Percentiles rank a stretch among this genome's conserved stretches.
Conservation (phyloP, 129 eudicot genomes). For the Smallanthus sonchifolius region DNA sequence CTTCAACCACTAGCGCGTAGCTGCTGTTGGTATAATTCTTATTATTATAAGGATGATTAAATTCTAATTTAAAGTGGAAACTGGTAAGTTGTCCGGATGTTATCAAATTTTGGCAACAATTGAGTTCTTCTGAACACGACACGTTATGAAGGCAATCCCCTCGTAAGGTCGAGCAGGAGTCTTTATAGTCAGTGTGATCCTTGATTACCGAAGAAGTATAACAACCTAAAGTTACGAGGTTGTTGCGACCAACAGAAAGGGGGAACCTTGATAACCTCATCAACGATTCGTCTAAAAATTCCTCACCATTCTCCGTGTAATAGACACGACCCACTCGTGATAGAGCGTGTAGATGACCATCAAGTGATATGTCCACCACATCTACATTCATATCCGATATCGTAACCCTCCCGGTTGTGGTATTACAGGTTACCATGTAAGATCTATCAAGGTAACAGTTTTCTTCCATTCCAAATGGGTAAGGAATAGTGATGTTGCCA, state of each 20-base stretch:
- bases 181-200: not conserved
- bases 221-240: slow-evolving; percentile 19
- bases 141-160: slow-evolving; percentile 13
- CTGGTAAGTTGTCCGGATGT: not conserved
- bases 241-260: not conserved
- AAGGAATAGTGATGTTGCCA: slow-evolving; percentile 9
- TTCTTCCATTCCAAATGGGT: slow-evolving; percentile 24
- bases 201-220: slow-evolving; percentile 14
- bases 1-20: slow-evolving; percentile 10
- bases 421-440: slow-evolving; percentile 9
- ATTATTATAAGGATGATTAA: not conserved
- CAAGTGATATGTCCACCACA: not conserved
- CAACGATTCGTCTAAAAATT: not conserved
- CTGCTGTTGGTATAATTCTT: not conserved
- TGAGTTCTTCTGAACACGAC: slow-evolving; percentile 8
- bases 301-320: not conserved
- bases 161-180: slow-evolving; percentile 3
- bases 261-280: slow-evolving; percentile 27
- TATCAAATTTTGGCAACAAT: slow-evolving; percentile 20
- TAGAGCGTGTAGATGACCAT: slow-evolving; percentile 15
- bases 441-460: slow-evolving; percentile 6
- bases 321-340: slow-evolving; percentile 4
- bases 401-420: not conserved
- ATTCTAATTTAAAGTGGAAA: slow-evolving; percentile 12
- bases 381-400: not conserved